Base-by-base conservation (phyloP, 1,284 basidiomycete species). In the Tilletiopsis washingtonensis region DNA sequence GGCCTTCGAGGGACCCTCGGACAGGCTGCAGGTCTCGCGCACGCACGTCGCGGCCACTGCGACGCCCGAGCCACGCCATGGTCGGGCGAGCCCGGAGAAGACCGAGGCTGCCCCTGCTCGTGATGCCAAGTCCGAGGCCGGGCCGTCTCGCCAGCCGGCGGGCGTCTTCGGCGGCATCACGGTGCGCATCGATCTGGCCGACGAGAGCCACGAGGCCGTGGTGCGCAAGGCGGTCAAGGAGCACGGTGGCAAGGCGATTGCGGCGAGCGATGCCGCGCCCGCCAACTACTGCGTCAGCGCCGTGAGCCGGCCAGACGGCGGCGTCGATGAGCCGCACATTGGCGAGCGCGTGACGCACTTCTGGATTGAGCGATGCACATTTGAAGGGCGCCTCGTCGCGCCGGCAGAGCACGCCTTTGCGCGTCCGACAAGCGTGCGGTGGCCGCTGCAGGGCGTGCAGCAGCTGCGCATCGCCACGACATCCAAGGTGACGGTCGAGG, bases 141-240 rank as follows among this genome's bases (percentile, higher is more conserved):
- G n/a, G n/a, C n/a, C n/a, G n/a, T n/a, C 45, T 64, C 5, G 50
- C 53, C 19, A 54, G 61, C 41, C 44, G 58, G 7, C 43, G 57
- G 4, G 54, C 54, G 41, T 64, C 61, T 23, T 23, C 24, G 3
- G 3, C 4, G 6, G 26, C 24, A 15, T 15, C 39, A 11, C 44
- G 5, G 17, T 45, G 17, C 23, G 44, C 3, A 37, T 45, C 3
- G 44, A 45, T 21, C 44, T 45, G 17, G 21, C 21, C 9, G 27
- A 45, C 21, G 44, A 45, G 17, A n/a, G 3, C 7, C 15, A 21
- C 7, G 37, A 45, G 15, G 4, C 11, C 3, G n/a, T 11, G 6
- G 3, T 29, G 21, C 5, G 14, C 3, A 45, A 37, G 21, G 32
- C 44, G 3, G n/a, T 45, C 32, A 26, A 34, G 15, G n/a, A 9